A percentile compares a stretch with the other conserved stretches of the same genome.
These are phyloP conservation scores for Clitoria ternatea DNA, from an alignment of 306 rosid species.

Conservation along the genomic window DNA sequence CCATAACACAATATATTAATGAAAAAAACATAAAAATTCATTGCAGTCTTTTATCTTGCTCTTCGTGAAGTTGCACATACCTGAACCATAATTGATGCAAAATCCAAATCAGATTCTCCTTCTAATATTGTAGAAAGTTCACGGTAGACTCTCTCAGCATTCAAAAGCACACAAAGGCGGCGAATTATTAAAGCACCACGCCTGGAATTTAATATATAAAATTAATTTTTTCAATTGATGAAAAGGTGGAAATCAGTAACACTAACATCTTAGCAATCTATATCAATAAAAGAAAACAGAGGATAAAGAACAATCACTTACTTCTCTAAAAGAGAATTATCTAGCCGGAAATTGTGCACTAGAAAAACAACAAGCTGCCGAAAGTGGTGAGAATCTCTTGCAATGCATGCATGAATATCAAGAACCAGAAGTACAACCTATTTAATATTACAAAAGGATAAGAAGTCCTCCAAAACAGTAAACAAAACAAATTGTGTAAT, in stretches of 20 bases:
- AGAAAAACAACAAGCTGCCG: slow-evolving; percentile 74
- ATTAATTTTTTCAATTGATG: neutral
- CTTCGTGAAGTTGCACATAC: slow-evolving; percentile 41
- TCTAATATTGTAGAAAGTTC: slow-evolving; percentile 85
- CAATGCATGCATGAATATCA: slow-evolving; percentile 93
- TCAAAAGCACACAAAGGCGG: slow-evolving; percentile 87
- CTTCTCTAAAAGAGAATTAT: slow-evolving; percentile 88
- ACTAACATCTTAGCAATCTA: slow-evolving; percentile 11
- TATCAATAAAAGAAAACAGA: slow-evolving; percentile 3
- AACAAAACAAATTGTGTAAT: too few relatives aligned
- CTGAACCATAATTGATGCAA: slow-evolving; percentile 94
- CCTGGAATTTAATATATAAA: slow-evolving; percentile 35
- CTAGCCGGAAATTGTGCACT: slow-evolving; percentile 64
- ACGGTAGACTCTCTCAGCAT: slow-evolving; percentile 90
- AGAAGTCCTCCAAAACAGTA: too few relatives aligned
- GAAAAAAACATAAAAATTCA: slow-evolving; percentile 5
- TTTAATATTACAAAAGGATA: slow-evolving; percentile 11
- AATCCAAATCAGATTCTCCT: slow-evolving; percentile 79
- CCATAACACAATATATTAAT: neutral
- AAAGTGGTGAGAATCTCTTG: slow-evolving; percentile 77
- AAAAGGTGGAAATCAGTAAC: slow-evolving; percentile 2
- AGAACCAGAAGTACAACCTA: slow-evolving; percentile 98
- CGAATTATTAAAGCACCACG: slow-evolving; percentile 96
- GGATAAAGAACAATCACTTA: slow-evolving; percentile 38
- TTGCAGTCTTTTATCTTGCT: neutral